A percentile compares a stretch with the other conserved stretches of the same genome.
Conservation (phyloP, 176 grass and related monocot species). For the Oropetium thomaeum region DNA sequence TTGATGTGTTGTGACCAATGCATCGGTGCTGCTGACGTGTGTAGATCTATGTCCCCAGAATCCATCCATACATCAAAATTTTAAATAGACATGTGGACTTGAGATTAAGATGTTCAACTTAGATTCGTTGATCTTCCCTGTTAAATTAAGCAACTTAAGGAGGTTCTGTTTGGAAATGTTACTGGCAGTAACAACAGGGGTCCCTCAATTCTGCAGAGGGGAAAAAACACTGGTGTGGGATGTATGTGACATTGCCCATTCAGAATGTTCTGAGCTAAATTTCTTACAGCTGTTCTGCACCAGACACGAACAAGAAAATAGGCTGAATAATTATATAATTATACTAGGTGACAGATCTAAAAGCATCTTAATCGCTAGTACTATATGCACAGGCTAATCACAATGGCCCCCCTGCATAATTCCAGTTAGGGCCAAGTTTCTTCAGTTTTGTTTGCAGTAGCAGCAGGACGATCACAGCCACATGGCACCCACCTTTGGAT, state of each 20-base stretch:
- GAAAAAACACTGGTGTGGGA: background rate
- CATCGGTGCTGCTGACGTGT: slow-evolving; percentile 33
- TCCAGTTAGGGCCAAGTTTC: slow-evolving; percentile 24
- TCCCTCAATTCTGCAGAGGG: background rate
- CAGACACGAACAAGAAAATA: background rate
- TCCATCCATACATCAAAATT: background rate
- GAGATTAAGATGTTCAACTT: background rate
- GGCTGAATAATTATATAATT: background rate
- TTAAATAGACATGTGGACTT: slow-evolving; percentile 26
- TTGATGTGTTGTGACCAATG: background rate
- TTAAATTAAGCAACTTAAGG: background rate
- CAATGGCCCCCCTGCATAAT: slow-evolving; percentile 25
- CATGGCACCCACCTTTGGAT: slow-evolving; percentile 54
- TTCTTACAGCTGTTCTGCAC: background rate
- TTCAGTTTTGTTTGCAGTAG: slow-evolving; percentile 31
- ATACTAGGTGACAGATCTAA: background rate
- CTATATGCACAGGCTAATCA: slow-evolving; percentile 7
- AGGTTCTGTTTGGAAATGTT: slow-evolving; percentile 5
- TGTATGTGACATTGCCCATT: background rate
- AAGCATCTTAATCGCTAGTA: background rate
- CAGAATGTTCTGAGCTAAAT: background rate
- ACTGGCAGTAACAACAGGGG: background rate
- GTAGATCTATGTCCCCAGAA: slow-evolving; percentile 28
- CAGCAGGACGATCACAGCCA: slow-evolving; percentile 37
- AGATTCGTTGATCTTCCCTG: background rate